Base-by-base conservation (phyloP, 1,284 basidiomycete genomes). In the Vanrija sp. region DNA sequence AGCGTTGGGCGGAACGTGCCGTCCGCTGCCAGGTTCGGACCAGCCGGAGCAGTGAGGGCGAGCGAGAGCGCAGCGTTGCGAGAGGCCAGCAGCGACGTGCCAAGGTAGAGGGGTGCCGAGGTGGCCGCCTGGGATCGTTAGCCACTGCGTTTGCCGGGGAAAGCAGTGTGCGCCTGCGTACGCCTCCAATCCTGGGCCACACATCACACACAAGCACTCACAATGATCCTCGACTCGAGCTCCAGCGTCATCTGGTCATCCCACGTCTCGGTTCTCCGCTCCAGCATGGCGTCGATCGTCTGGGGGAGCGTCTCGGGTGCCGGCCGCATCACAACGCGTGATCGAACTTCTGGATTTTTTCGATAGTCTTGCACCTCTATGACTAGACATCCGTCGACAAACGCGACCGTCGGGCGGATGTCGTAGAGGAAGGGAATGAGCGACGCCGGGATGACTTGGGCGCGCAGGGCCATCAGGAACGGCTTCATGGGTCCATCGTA, bases 401-500 rank as follows among this genome's bases (percentile, higher is more conserved):
- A 73, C 2, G 72, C 67, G 9, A 76, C 62, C 6, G 68, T 65
- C 6, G 73, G 70, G 19, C 64, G 56, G 47, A 72, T 70, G 50
- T 73, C 69, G 65, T 75, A 73, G 22, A 77, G 61, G 45, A 72
- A 69, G 7, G 74, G 73, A 16, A 76, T 66, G 45, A 77, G 67
- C 12, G 65, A 61, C 7, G 68, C 55, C 2, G 75, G 75, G 38
- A 77, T 75, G 38, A 71, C 66, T 53, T 77, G 76, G n/a, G 73
- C 63, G 39, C 73, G 67, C 12, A 77, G 63, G 7, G 75, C 74
- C 37, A 72, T 58, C 39, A 77, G 73, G 60, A 77, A 76, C 4
- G 73, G 71, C 62, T 69, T 68, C 75, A 76, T 76, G 1, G 74
- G 75, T 1, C 75, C 75, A 44, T 75, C 70, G 53, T 77, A 77